Evolutionary conservation across 1,284 basidiomycete species (phyloP).

Genomic region (Porodaedalea pini): DNA sequence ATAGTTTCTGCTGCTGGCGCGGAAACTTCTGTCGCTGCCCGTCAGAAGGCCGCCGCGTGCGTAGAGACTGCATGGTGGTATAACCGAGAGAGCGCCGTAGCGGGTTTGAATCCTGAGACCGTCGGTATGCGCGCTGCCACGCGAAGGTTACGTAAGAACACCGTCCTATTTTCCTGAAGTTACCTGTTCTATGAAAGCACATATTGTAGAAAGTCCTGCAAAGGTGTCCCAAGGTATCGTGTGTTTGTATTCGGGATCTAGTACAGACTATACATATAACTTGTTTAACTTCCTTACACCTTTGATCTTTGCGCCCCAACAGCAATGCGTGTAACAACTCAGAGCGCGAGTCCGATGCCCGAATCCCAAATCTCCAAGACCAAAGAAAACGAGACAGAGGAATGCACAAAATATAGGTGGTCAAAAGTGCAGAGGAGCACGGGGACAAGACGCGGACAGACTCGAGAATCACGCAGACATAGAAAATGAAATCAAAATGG

Average conservation of each 20-base stretch:
- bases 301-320: not conserved
- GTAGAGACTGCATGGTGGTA: slow-evolving; percentile 58
- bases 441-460: not conserved
- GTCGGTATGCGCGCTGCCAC: not conserved
- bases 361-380: not conserved
- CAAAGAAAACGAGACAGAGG: not conserved
- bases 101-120: not conserved
- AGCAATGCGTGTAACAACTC: no score
- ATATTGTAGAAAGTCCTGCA: not conserved
- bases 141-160: not conserved
- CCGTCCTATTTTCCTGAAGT: not conserved
- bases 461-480: not conserved
- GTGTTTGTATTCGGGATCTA: not conserved
- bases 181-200: not conserved
- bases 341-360: not conserved
- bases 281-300: not conserved
- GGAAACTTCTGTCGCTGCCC: slow-evolving; percentile 29
- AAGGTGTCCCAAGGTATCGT: not conserved
- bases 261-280: not conserved
- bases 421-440: not conserved
- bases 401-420: no score
- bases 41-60: slow-evolving; percentile 53
- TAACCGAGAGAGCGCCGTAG: not conserved
- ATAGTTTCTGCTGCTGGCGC: slow-evolving; percentile 35
- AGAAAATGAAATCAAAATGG: not conserved